phyloP scores from a whole-genome alignment of 805 yeast species.

The Danielia reshetovae region DNA sequence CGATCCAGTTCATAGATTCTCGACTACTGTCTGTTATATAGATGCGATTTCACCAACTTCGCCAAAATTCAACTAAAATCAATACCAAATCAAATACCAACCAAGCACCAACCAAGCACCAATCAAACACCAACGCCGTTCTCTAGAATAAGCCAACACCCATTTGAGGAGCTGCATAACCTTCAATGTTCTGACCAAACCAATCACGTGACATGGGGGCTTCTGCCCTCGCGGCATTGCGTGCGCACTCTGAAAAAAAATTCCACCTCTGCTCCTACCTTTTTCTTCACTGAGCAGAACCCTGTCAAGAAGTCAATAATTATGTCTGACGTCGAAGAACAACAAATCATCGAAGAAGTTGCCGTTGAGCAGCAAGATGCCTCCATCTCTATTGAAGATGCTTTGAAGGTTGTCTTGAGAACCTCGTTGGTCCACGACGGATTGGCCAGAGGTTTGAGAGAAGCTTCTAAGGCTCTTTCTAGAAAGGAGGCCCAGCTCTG shows the following conservation, averaged over 20 bases:
- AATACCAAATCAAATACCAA: too few species aligned
- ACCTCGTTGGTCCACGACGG: slow-evolving; percentile 98
- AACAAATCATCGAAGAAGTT: slow-evolving; percentile 74
- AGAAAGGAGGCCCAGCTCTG: slow-evolving; percentile 97
- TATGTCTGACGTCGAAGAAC: slow-evolving; percentile 95
- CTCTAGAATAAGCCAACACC: too few species aligned
- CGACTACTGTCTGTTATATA: too few species aligned
- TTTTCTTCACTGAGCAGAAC: slow-evolving; percentile 26
- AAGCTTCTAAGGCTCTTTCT: slow-evolving; percentile 98
- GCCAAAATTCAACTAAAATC: too few species aligned
- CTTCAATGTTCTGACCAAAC: too few species aligned
- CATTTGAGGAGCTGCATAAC: too few species aligned
- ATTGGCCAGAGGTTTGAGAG: slow-evolving; percentile 99
- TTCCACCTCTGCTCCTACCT: not conserved
- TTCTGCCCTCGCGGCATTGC: not conserved
- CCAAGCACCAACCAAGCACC: too few species aligned
- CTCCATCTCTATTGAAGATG: slow-evolving; percentile 95
- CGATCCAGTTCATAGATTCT: too few species aligned
- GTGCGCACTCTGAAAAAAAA: slow-evolving; percentile 2
- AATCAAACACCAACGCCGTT: too few species aligned
- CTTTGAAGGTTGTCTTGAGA: slow-evolving; percentile 96
- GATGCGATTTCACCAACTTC: too few species aligned
- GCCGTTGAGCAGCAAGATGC: slow-evolving; percentile 84
- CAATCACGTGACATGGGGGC: too few species aligned
- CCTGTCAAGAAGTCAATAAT: slow-evolving; percentile 70